These are phyloP conservation scores for Fusarium pseudonygamai DNA, from an alignment of 2,329 filamentous ascomycete species.

Conservation along the genomic window DNA sequence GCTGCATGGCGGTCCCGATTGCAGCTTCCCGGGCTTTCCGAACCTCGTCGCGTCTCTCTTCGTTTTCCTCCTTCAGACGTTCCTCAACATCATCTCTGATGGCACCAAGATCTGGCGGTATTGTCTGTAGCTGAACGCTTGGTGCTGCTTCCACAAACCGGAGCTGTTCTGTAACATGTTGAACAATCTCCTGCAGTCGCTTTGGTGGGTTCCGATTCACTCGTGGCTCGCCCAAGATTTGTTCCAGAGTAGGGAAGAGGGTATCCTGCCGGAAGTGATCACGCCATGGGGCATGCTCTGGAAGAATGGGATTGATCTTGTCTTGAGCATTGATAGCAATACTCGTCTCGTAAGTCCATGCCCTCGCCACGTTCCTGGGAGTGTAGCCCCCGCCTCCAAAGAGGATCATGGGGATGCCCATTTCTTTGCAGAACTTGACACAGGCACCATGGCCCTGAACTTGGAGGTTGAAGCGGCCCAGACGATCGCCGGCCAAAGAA, in stretches of 20 bases:
- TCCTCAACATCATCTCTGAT: conserved; percentile 76
- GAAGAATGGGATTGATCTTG: conserved; percentile 76
- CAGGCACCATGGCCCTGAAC: conserved; percentile 94
- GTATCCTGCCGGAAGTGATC: conserved; percentile 89
- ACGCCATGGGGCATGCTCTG: conserved; percentile 83
- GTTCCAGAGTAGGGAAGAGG: conserved; percentile 86
- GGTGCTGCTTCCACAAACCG: conserved; percentile 86
- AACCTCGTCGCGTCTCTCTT: conserved; percentile 65
- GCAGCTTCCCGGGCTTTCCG: conserved; percentile 66
- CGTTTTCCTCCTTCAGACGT: conserved; percentile 70
- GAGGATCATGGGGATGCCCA: conserved; percentile 83
- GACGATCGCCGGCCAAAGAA: conserved; percentile 89
- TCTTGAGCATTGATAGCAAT: conserved; percentile 82
- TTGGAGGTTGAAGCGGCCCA: conserved; percentile 96
- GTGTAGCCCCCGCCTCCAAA: conserved; percentile 97
- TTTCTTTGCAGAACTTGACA: conserved; percentile 85
- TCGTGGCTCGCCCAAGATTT: conserved; percentile 71
- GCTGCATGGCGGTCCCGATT: conserved; percentile 66
- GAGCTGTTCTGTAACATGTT: conserved; percentile 84
- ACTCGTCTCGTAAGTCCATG: conserved; percentile 96
- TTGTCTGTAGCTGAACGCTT: conserved; percentile 83
- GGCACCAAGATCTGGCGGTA: conserved; percentile 79
- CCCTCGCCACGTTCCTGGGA: conserved; percentile 92
- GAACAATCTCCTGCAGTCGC: conserved; percentile 78
- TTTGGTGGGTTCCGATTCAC: conserved; percentile 84